phyloP scores from a whole-genome alignment of 2,329 filamentous ascomycete genomes.

The Epichloe uncinata region DNA sequence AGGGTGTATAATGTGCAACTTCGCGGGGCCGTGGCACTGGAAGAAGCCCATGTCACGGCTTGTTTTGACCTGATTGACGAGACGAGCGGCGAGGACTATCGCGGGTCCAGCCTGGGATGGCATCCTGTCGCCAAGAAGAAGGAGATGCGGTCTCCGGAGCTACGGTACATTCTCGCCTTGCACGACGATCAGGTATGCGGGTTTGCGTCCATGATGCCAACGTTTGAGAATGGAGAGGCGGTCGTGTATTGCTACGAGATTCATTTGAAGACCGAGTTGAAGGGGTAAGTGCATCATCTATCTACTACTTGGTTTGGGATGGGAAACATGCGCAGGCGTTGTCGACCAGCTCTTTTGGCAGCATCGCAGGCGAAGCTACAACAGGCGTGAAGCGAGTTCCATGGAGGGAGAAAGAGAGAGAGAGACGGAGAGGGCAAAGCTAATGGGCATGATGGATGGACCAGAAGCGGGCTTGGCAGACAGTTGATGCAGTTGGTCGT shows the following conservation, averaged over 20 bases:
- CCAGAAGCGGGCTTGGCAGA: constrained; percentile 48
- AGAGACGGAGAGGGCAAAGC: background rate
- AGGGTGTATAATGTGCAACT: constrained; percentile 31
- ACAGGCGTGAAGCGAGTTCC: too few species aligned
- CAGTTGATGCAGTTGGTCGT: constrained; percentile 45
- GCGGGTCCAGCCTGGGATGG: constrained; percentile 50
- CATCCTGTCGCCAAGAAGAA: constrained; percentile 42
- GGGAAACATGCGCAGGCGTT: too few species aligned
- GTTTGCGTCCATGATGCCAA: constrained; percentile 60
- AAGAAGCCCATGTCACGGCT: constrained; percentile 30
- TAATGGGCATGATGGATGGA: background rate
- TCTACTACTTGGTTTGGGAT: too few species aligned
- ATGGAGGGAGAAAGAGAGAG: too few species aligned
- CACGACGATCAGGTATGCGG: constrained; percentile 25
- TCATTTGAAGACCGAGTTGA: constrained; percentile 45
- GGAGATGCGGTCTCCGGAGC: constrained; percentile 55
- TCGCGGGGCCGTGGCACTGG: constrained; percentile 24
- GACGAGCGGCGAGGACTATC: constrained; percentile 54
- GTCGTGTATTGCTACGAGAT: constrained; percentile 74
- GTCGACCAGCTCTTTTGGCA: too few species aligned
- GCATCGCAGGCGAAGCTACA: too few species aligned
- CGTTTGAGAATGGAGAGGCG: constrained; percentile 48
- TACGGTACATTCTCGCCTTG: constrained; percentile 55
- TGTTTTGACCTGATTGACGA: constrained; percentile 46
- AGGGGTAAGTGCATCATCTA: constrained; percentile 29